Base-by-base conservation (phyloP, 2,329 filamentous ascomycete species). In the Botrytis medusae region DNA sequence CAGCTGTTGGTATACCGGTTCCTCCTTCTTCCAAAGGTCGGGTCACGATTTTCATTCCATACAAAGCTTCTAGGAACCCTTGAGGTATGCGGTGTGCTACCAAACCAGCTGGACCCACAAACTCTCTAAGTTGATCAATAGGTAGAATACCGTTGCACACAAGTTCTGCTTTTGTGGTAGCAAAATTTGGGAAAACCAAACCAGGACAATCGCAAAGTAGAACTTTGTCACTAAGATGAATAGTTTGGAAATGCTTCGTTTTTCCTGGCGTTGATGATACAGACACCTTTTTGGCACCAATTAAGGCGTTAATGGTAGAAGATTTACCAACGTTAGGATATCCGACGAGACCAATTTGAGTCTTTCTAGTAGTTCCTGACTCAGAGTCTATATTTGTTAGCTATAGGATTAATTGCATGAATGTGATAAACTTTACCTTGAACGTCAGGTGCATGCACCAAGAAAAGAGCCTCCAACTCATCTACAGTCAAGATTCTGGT, bases 311-410 rank as follows among this genome's bases (percentile, higher is more conserved):
- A 87, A 99, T 99, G 25, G 96, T 99, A 67, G 95, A 98, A 1
- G 97, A 99, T 85, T 99, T 99, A 84, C 96, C 96, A 76, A 99
- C 96, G 84, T 99, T 99, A 80, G 96, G 96, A 83, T 99, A 99
- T 74, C 96, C 96, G 54, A 99, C 96, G 32, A 99, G 87, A 78
- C 96, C 96, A 77, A 99, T 96, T 76, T 94, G 91, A 7, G 95
- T 91, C 82, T 97, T 98, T 71, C 86, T 85, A 57, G 84, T 81
- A 61, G 81, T 78, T 40, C 87, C 84, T 1, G 85, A 82, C 72
- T 86, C 84, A 12, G 84, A 82, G 72, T 85, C 81, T 81, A 57
- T 79, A 54, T 37, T 48, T 57, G 54, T 80, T 76, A 81, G 77
- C 40, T 79, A 74, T n/a, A 22, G 51, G 64, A 16, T 20, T 67